Evolutionary conservation across 1,284 basidiomycete genomes (phyloP).

Genomic region (Sphaerobolus stellatus): DNA sequence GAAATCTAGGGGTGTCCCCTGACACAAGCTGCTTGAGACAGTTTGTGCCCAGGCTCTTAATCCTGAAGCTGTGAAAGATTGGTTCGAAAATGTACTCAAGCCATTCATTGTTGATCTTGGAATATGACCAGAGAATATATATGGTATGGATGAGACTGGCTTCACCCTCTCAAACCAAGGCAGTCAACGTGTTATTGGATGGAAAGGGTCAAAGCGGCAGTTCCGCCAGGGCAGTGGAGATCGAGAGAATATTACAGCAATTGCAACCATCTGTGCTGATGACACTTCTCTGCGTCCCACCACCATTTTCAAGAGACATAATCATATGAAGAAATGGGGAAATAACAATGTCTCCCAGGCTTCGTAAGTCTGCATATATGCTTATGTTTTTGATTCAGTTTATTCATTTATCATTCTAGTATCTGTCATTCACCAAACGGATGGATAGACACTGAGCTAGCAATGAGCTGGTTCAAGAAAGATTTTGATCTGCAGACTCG

Average conservation of each 20-base stretch:
- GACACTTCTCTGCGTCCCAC: conserved; percentile 28
- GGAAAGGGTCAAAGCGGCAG: conserved; percentile 29
- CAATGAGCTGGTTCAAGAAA: conserved; percentile 28
- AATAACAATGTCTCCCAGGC: conserved; percentile 27
- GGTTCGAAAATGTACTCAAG: conserved; percentile 26
- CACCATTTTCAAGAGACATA: conserved; percentile 38
- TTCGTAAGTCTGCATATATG: conserved; percentile 22
- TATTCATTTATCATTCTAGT: not conserved
- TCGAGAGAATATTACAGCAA: conserved; percentile 34
- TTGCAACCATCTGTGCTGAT: conserved; percentile 37
- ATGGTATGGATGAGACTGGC: conserved; percentile 4
- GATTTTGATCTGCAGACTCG: conserved; percentile 35
- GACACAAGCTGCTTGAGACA: conserved; percentile 30
- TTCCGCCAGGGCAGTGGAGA: conserved; percentile 28
- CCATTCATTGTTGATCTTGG: conserved; percentile 20
- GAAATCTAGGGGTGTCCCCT: too few relatives aligned
- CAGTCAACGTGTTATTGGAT: conserved; percentile 27
- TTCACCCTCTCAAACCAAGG: conserved; percentile 16
- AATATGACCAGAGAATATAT: conserved; percentile 5
- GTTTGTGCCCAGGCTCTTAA: conserved; percentile 36
- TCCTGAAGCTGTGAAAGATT: conserved; percentile 31
- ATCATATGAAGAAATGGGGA: conserved; percentile 28
- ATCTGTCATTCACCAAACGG: conserved; percentile 26
- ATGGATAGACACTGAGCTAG: conserved; percentile 28
- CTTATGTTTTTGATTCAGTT: too few relatives aligned